Percentiles rank a stretch among this genome's conserved stretches.
These are phyloP conservation scores for Raphanus raphanistrum DNA, from an alignment of 345 rosid species.

Conservation along the genomic window DNA sequence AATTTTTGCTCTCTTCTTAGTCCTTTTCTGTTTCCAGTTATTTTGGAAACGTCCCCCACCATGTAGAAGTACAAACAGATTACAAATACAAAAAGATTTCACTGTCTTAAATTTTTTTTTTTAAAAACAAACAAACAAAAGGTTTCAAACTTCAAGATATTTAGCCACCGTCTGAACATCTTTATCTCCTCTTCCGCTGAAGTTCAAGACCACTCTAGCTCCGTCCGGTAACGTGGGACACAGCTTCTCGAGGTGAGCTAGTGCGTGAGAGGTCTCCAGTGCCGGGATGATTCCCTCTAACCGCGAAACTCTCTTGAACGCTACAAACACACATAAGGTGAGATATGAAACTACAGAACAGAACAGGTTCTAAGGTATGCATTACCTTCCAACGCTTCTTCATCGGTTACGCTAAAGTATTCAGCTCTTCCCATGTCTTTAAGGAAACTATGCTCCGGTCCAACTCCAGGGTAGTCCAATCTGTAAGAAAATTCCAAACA, in stretches of 20 bases:
- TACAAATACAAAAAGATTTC: slow-evolving; percentile 19
- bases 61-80: slow-evolving; percentile 14
- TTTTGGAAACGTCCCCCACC: not conserved
- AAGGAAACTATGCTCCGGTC: slow-evolving; percentile 95
- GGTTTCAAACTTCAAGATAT: slow-evolving; percentile 51
- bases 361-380: not conserved
- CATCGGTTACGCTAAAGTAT: slow-evolving; percentile 75
- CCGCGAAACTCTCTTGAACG: slow-evolving; percentile 77
- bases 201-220: slow-evolving; percentile 71
- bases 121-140: not conserved
- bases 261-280: slow-evolving; percentile 85
- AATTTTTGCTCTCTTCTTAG: not conserved
- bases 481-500: slow-evolving; percentile 40
- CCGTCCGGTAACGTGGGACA: slow-evolving; percentile 73
- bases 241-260: slow-evolving; percentile 79
- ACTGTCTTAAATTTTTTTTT: not conserved
- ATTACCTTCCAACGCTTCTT: slow-evolving; percentile 87
- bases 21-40: not conserved
- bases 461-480: slow-evolving; percentile 98
- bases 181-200: slow-evolving; percentile 95
- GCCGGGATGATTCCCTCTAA: slow-evolving; percentile 93
- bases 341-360: not conserved
- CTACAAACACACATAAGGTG: slow-evolving; percentile 37
- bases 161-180: slow-evolving; percentile 89
- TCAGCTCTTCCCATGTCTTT: slow-evolving; percentile 87